Conservation (phyloP, 768 basidiomycete genomes). For the Mycena crocata region DNA sequence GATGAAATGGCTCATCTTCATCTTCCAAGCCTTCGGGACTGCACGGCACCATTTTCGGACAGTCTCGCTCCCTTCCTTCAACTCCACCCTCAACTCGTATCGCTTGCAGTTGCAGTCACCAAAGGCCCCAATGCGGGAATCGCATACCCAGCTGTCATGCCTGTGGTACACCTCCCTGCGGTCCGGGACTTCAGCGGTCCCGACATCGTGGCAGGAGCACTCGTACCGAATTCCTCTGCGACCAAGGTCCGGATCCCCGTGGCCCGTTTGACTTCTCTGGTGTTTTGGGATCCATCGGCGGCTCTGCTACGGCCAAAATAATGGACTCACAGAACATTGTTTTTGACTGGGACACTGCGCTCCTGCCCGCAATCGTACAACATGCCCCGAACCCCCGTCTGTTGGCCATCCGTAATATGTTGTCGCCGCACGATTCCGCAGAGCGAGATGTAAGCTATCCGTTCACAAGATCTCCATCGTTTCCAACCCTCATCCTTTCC, state of each 20-base stretch:
- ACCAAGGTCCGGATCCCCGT: neutral
- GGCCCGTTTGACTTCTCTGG: no score
- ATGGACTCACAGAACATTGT: no score
- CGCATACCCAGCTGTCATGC: neutral
- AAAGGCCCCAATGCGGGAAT: neutral
- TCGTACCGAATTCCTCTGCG: neutral
- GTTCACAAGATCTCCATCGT: no score
- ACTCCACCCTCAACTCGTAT: neutral
- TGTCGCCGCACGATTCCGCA: no score
- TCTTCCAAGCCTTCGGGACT: constrained; percentile 1
- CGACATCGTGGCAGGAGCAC: neutral
- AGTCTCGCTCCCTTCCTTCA: neutral
- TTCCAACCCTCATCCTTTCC: no score
- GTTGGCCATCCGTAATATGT: no score
- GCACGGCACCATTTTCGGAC: neutral
- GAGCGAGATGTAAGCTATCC: no score
- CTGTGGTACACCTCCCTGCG: neutral
- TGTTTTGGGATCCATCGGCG: constrained; percentile 18
- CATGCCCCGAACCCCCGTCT: no score
- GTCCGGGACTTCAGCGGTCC: constrained; percentile 9
- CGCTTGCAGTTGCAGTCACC: neutral
- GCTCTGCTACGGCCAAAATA: no score
- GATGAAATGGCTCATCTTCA: neutral
- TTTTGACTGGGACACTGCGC: no score
- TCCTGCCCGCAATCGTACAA: no score